These are phyloP conservation scores for Boeremia exigua DNA, from an alignment of 2,329 filamentous ascomycete genomes.

Conservation along the genomic window DNA sequence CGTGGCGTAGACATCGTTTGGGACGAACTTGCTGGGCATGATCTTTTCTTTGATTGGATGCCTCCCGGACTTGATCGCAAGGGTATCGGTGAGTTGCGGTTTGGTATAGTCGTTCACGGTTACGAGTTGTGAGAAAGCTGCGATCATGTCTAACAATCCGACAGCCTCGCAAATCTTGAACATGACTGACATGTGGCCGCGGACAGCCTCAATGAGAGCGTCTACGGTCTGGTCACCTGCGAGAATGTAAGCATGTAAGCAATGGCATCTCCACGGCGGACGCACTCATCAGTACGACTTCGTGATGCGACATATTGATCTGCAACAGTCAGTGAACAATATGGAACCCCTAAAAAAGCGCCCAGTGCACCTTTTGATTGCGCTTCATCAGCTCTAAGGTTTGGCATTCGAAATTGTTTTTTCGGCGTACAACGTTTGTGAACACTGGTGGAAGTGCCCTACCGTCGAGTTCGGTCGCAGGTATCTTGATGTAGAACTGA, in stretches of 20 bases:
- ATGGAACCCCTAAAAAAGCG: background rate
- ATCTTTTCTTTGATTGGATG: conserved; percentile 82
- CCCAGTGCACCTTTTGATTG: conserved; percentile 56
- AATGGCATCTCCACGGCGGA: background rate
- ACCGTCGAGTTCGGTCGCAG: conserved; percentile 66
- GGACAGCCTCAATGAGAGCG: conserved; percentile 73
- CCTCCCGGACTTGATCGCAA: conserved; percentile 75
- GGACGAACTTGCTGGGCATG: conserved; percentile 72
- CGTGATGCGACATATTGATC: conserved; percentile 80
- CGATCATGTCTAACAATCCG: conserved; percentile 80
- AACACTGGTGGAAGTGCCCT: conserved; percentile 69
- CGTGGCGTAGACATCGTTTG: conserved; percentile 89
- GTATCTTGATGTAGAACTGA: conserved; percentile 78
- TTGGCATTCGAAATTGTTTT: conserved; percentile 82
- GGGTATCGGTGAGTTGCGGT: conserved; percentile 70
- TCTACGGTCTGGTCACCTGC: conserved; percentile 72
- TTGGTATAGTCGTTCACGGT: conserved; percentile 69
- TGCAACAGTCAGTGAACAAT: conserved; percentile 52
- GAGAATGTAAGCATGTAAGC: conserved; percentile 5
- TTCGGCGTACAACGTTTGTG: conserved; percentile 77
- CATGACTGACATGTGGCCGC: conserved; percentile 71
- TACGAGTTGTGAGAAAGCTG: conserved; percentile 63
- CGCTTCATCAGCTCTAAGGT: conserved; percentile 84
- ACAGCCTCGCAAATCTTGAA: conserved; percentile 88
- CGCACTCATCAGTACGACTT: conserved; percentile 78